These are phyloP conservation scores for Aspergillus fijiensis DNA, from an alignment of 2,329 filamentous ascomycete genomes.

Conservation along the genomic window DNA sequence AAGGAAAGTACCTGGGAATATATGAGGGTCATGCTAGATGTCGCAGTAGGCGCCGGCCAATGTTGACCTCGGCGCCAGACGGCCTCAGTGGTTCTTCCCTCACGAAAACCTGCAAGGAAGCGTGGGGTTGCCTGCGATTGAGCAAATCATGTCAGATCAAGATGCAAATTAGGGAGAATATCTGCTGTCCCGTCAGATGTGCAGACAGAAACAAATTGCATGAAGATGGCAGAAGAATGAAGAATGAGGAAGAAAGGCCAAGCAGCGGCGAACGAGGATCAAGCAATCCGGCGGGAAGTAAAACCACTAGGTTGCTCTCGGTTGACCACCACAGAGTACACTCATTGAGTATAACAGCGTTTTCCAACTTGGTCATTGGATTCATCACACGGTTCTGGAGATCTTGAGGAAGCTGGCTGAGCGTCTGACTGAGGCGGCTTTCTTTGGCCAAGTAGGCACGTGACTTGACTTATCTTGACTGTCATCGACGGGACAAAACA, in stretches of 20 bases:
- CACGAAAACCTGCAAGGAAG: constrained; percentile 12
- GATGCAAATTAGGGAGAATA: neutral
- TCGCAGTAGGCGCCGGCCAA: constrained; percentile 29
- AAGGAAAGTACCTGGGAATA: neutral
- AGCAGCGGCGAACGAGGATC: too few relatives aligned
- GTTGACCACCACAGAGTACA: neutral
- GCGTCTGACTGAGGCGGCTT: too few relatives aligned
- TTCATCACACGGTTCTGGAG: too few relatives aligned
- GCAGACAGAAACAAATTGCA: constrained; percentile 10
- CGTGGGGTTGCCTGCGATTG: constrained; percentile 12
- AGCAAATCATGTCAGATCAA: constrained; percentile 11
- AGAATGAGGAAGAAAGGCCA: neutral
- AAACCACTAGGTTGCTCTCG: neutral
- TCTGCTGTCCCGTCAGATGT: neutral
- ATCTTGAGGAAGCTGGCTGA: too few relatives aligned
- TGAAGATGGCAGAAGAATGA: neutral
- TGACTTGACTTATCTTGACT: neutral
- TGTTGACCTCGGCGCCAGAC: constrained; percentile 24
- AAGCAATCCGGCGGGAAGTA: neutral
- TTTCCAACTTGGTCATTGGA: too few relatives aligned
- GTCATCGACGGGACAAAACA: neutral
- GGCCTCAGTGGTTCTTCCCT: constrained; percentile 22
- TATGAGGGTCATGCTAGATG: constrained; percentile 13
- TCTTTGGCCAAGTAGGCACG: too few relatives aligned
- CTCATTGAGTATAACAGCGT: neutral